These are phyloP conservation scores for Aspergillus clavatus DNA, from an alignment of 2,329 filamentous ascomycete genomes.

Conservation along the genomic window DNA sequence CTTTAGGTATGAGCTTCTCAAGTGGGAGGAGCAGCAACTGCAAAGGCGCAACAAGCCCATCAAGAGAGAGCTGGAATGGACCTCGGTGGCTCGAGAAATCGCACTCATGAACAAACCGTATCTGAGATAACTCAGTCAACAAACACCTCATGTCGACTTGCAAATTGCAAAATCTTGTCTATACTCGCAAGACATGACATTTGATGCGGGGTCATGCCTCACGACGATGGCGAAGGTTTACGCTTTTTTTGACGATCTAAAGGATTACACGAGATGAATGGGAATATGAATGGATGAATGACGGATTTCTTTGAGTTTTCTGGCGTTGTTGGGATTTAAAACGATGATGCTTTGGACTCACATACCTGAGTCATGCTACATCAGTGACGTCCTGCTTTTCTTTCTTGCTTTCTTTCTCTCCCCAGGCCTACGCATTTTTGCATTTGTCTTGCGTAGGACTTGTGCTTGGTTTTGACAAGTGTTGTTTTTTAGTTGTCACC, in stretches of 20 bases:
- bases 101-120: slow-evolving; percentile 96
- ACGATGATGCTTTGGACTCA: slow-evolving; percentile 2
- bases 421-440: background rate
- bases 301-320: slow-evolving; percentile 2
- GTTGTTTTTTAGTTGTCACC: background rate
- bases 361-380: slow-evolving; percentile 1
- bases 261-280: background rate
- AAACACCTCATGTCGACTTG: background rate
- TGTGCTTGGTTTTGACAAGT: slow-evolving; percentile 7
- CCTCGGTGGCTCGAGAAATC: slow-evolving; percentile 80
- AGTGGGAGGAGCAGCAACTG: slow-evolving; percentile 81
- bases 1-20: slow-evolving; percentile 71
- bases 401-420: slow-evolving; percentile 9
- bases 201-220: background rate
- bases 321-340: background rate
- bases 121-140: slow-evolving; percentile 52
- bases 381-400: background rate
- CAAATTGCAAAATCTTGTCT: background rate
- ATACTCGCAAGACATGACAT: background rate
- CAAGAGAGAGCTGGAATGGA: slow-evolving; percentile 85
- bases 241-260: background rate
- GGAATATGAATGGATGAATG: slow-evolving; percentile 1
- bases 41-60: slow-evolving; percentile 50
- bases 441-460: background rate
- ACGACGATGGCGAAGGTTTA: background rate